Conservation (phyloP, 306 rosid genomes). For the Glycyrrhiza uralensis region DNA sequence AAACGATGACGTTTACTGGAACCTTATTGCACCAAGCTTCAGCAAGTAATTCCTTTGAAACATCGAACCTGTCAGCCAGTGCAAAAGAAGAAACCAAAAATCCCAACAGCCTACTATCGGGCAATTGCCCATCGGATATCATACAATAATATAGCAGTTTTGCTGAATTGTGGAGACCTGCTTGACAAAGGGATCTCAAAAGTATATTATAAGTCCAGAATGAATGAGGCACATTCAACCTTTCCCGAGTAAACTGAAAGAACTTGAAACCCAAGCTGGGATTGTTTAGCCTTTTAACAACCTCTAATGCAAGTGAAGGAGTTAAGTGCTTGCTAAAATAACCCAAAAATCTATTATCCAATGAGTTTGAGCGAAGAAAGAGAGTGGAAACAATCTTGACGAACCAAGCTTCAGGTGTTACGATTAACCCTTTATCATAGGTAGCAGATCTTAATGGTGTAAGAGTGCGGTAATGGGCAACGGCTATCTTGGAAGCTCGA, state of each 20-base stretch:
- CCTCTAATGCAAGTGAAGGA: conserved; percentile 63
- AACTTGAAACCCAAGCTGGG: conserved; percentile 61
- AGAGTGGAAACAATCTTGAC: conserved; percentile 70
- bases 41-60: conserved; percentile 50
- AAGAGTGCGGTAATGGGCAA: no score
- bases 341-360: conserved; percentile 39
- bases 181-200: conserved; percentile 69
- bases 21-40: conserved; percentile 43
- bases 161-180: conserved; percentile 58
- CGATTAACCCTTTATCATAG: no score
- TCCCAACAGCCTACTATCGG: conserved; percentile 51
- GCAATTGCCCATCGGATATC: conserved; percentile 63
- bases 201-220: conserved; percentile 61
- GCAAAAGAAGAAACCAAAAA: conserved; percentile 68
- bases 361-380: conserved; percentile 47
- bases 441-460: no score
- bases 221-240: conserved; percentile 41
- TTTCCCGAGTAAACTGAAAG: conserved; percentile 56
- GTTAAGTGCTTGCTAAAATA: conserved; percentile 52
- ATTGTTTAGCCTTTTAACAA: conserved; percentile 58
- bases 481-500: no score
- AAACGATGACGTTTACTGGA: conserved; percentile 44
- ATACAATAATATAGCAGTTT: conserved; percentile 59
- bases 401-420: conserved; percentile 71
- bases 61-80: conserved; percentile 43